Evolutionary conservation across 2,329 filamentous ascomycete genomes (phyloP), one percentile per base, ranked within the genome.

Genomic region (Cytospora mali): DNA sequence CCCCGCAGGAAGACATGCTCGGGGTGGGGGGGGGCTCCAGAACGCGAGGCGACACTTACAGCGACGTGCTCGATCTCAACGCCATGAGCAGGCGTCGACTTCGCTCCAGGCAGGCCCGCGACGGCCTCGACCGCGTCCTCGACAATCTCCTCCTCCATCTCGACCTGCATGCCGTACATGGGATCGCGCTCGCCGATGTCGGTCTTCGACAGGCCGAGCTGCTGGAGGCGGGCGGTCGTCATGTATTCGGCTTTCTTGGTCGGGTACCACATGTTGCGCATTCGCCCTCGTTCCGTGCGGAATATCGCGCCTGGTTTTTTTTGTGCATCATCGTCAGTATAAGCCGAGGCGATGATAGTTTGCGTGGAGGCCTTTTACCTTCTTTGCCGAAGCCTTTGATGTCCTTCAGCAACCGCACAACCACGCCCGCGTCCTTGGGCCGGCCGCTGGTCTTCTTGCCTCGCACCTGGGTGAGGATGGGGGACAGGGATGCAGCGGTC

Each of bases 381-480:
- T 63, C 52, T 53, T 48, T 62, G 23, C 78, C 79, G 62, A 75
- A 80, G 23, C 72, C 71, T 25, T 70, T 69, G 16, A 81, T 73
- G 61, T 80, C 75, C 59, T 73, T 65, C 10, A 80, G 70, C 64
- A 81, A 71, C 27, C 78, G 77, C 68, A 81, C 78, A 23, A 79
- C 72, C 14, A 80, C 77, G 64, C 78, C 78, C 63, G 75, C 69
- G 62, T 79, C 75, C 55, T 73, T 71, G 48, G 73, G 71, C 59
- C 74, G 73, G 62, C 73, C 69, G 54, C 72, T 71, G 55, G 70
- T 75, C 66, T 74, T 73, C 70, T 72, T 78, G 35, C 72, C 71
- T 61, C 77, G 77, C 54, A 71, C 69, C 67, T 76, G 75, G 55
- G 67, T 69, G 28, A 71, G 63, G 31, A 71, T 61, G 48, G 70